phyloP scores from a whole-genome alignment of 176 grass and related monocot species.

The Hordeum vulgare region DNA sequence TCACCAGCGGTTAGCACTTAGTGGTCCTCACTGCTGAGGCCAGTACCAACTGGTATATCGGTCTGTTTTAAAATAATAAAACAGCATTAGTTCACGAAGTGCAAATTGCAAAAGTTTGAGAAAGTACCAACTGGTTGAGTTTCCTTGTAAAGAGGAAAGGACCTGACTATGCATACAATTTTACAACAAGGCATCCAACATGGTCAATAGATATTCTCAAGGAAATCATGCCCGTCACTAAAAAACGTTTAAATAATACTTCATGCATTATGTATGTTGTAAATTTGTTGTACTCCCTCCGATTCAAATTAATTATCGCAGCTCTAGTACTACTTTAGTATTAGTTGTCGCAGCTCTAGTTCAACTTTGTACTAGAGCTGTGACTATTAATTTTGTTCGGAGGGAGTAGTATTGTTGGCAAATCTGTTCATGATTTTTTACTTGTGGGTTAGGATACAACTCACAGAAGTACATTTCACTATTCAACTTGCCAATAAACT shows the following conservation, averaged over 20 bases:
- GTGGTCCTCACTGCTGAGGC: not conserved
- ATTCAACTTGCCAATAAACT: slow-evolving; percentile 9
- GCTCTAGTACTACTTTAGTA: no score
- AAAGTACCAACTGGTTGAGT: not conserved
- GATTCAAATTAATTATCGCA: no score
- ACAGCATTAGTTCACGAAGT: not conserved
- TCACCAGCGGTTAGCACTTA: not conserved
- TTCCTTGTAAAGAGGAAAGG: not conserved
- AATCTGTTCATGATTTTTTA: not conserved
- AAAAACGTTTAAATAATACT: not conserved
- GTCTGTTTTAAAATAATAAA: not conserved
- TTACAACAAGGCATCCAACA: not conserved
- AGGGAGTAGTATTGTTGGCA: not conserved
- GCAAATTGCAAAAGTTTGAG: not conserved
- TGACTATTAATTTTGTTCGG: no score
- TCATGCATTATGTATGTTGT: not conserved
- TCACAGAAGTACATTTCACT: not conserved
- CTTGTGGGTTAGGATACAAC: not conserved
- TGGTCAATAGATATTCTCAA: not conserved
- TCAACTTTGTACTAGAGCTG: no score
- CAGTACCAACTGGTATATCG: not conserved
- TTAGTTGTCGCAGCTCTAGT: no score
- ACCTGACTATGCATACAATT: not conserved
- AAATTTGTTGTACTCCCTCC: not conserved
- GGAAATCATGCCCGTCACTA: not conserved